phyloP scores from a whole-genome alignment of 179 eudicot species.

The Sideroxylon spinosum region DNA sequence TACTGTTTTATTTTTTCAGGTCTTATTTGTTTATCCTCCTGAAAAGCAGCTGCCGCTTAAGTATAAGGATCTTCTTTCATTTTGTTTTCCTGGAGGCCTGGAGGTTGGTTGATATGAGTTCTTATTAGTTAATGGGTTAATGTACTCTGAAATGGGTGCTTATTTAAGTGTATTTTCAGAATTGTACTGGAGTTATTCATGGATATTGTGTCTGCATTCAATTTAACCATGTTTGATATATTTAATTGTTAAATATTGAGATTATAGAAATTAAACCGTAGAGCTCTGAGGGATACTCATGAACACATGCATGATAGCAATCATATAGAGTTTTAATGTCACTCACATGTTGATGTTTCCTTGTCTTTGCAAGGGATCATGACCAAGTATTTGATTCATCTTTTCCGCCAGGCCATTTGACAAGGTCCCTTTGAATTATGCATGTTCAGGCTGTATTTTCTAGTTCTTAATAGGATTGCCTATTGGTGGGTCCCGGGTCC shows the following conservation, averaged over 20 bases:
- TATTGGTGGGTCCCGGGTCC: neutral
- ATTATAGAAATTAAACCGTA: neutral
- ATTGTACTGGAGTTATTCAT: neutral
- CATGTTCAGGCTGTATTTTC: conserved; percentile 2
- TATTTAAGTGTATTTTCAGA: neutral
- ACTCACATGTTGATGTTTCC: neutral
- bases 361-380: neutral
- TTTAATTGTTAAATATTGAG: neutral
- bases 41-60: conserved; percentile 79
- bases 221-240: neutral
- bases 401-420: neutral
- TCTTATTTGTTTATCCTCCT: conserved; percentile 93
- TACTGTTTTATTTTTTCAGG: conserved; percentile 44
- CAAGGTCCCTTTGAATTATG: neutral
- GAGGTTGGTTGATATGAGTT: conserved; percentile 50
- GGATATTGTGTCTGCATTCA: neutral
- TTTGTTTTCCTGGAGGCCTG: conserved; percentile 94
- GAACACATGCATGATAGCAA: neutral
- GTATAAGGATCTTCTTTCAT: conserved; percentile 90
- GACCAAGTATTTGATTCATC: neutral
- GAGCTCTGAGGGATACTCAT: neutral
- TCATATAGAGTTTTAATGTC: neutral
- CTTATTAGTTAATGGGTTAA: neutral
- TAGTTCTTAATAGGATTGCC: neutral
- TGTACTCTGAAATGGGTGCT: conserved; percentile 3